Evolutionary conservation across 1,139 yeast genomes (phyloP), one percentile per base, ranked within the genome.

Genomic region (Blastobotrys serpentis): DNA sequence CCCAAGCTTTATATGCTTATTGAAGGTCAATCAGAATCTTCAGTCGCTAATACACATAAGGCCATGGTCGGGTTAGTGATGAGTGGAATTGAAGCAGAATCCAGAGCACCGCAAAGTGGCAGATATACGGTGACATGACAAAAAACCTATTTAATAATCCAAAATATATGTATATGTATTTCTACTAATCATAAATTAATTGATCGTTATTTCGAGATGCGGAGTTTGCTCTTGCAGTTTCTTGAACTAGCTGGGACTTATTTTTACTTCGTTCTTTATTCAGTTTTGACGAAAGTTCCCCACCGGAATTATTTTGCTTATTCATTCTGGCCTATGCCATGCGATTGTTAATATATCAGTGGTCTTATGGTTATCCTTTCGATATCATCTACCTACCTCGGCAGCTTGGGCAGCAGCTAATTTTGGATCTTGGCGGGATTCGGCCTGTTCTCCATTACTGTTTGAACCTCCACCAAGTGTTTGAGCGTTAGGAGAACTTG

Each of bases 1-100:
- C 87, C 89, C 1, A 88, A 87, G 66, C 71, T 92, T 49, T 87
- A 85, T 58, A 69, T 92, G 38, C 71, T 86, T 41, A 81, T 92
- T 32, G 98, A 92, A 64, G 92, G 94, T 2, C 77, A 78, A 21
- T 79, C 82, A 3, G 85, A 83, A 50, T 67, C 70, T 13, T 75
- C 84, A 4, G 88, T 90, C 1, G 69, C 73, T 18, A 75, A 78
- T 34, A 95, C 96, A 1, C 84, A 85, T 53, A 75, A 72, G 19
- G 68, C 84, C 53, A 71, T 89, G 41, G 79, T 84, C 47, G 76
- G 77, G 30, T 70, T 76, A 36, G 79, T 87, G 61, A 72, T 83
- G 8, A 79, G 77, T 49, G 92, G 86, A 1, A 70, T 84, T 42
- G 75, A 76, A 47, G 58, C 63, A 4, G 76, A 39, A 21, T 26